Conservation (phyloP, 768 basidiomycete species). For the Tulasnella sp. region DNA sequence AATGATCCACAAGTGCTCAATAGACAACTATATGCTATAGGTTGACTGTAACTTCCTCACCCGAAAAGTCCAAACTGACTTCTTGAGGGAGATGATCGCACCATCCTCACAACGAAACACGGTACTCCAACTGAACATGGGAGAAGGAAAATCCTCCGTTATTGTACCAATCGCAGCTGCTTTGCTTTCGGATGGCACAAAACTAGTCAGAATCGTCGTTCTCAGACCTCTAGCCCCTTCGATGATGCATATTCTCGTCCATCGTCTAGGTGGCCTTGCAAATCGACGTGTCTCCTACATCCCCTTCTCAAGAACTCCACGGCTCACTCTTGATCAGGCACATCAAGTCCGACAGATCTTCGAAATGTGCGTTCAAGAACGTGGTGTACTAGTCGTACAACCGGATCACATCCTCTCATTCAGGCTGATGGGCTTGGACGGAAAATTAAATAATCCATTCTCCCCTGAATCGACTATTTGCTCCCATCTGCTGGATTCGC, state of each 20-base stretch:
- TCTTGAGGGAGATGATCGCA: conserved; percentile 37
- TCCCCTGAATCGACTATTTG: too few species aligned
- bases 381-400: conserved; percentile 38
- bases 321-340: conserved; percentile 23
- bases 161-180: conserved; percentile 37
- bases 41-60: conserved; percentile 34
- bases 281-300: conserved; percentile 38
- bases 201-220: conserved; percentile 37
- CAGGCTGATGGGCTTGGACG: conserved; percentile 36
- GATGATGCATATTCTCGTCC: conserved; percentile 31
- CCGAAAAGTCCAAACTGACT: conserved; percentile 32
- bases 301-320: conserved; percentile 38
- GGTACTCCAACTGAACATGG: conserved; percentile 43
- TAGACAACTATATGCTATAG: conserved; percentile 26
- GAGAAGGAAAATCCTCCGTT: conserved; percentile 42
- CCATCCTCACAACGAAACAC: conserved; percentile 31
- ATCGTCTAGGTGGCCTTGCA: conserved; percentile 33
- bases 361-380: conserved; percentile 28
- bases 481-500: conserved; percentile 15
- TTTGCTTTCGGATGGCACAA: conserved; percentile 32
- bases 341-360: conserved; percentile 26
- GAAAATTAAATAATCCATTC: conserved; percentile 23
- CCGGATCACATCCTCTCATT: conserved; percentile 45
- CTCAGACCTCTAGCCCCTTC: conserved; percentile 31
- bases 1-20: not conserved